A percentile compares a stretch with the other conserved stretches of the same genome.
Evolutionary conservation across 805 yeast species (phyloP).

Genomic region (Hanseniaspora taiwanica): DNA sequence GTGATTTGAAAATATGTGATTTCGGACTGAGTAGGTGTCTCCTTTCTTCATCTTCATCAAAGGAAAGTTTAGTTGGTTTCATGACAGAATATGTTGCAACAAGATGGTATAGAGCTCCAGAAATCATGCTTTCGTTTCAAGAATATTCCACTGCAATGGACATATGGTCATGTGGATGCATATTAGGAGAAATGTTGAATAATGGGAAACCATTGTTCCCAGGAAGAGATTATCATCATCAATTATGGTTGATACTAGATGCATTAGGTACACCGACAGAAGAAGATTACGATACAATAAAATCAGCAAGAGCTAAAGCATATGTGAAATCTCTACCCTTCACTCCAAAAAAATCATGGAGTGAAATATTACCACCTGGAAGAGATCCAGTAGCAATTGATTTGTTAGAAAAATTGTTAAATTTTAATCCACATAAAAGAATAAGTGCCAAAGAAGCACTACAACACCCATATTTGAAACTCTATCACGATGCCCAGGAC

Average conservation of each 20-base stretch:
- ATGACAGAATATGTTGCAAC: conserved; percentile 78
- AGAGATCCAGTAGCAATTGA: conserved; percentile 38
- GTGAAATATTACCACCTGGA: conserved; percentile 16
- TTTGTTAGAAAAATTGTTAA: conserved; percentile 51
- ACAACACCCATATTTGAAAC: conserved; percentile 54
- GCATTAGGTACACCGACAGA: conserved; percentile 60
- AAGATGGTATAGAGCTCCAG: conserved; percentile 78
- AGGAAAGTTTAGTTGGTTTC: conserved; percentile 36
- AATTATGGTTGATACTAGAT: conserved; percentile 49
- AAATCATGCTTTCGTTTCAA: conserved; percentile 61
- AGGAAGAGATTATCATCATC: conserved; percentile 63
- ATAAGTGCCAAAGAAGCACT: conserved; percentile 64
- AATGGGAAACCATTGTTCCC: conserved; percentile 55
- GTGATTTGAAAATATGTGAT: conserved; percentile 69
- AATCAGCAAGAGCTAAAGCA: conserved; percentile 63
- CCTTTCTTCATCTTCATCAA: conserved; percentile 26
- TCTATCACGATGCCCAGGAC: conserved; percentile 60
- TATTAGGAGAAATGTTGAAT: conserved; percentile 53
- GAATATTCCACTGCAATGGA: conserved; percentile 68
- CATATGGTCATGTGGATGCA: conserved; percentile 73
- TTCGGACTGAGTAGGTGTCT: conserved; percentile 59
- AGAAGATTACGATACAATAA: conserved; percentile 63
- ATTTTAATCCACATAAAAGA: conserved; percentile 64
- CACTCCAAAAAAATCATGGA: conserved; percentile 39
- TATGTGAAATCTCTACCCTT: conserved; percentile 58